Conservation (phyloP, 176 grass and related monocot genomes). For the Metroxylon sagu region DNA sequence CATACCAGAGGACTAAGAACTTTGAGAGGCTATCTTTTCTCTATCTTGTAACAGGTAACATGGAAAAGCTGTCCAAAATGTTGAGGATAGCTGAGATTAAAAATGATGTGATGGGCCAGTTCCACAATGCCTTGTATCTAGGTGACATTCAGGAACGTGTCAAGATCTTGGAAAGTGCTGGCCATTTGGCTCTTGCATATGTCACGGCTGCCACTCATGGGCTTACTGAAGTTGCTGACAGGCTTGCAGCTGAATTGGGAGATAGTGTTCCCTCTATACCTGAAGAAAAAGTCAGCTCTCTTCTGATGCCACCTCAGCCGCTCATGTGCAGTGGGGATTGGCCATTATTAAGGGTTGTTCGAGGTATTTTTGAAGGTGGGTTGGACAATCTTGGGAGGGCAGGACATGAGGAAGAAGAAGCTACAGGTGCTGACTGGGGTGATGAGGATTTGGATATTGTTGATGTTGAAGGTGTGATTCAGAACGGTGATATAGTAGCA, state of each 20-base stretch:
- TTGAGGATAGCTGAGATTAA: slow-evolving; percentile 75
- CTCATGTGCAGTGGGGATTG: slow-evolving; percentile 63
- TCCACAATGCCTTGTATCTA: slow-evolving; percentile 84
- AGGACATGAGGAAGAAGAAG: slow-evolving; percentile 69
- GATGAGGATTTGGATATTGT: slow-evolving; percentile 86
- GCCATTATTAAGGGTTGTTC: slow-evolving; percentile 89
- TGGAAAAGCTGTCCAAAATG: slow-evolving; percentile 81
- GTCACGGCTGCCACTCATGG: slow-evolving; percentile 79
- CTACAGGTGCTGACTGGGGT: slow-evolving; percentile 73
- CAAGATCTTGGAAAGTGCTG: slow-evolving; percentile 80
- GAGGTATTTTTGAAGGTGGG: slow-evolving; percentile 83
- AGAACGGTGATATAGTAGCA: slow-evolving; percentile 50
- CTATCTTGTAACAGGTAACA: slow-evolving; percentile 76
- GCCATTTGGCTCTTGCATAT: slow-evolving; percentile 90
- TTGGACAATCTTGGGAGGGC: slow-evolving; percentile 59
- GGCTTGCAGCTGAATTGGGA: slow-evolving; percentile 72
- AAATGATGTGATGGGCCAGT: slow-evolving; percentile 81
- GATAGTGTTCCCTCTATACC: slow-evolving; percentile 73
- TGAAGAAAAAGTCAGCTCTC: slow-evolving; percentile 49
- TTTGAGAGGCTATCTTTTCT: slow-evolving; percentile 92
- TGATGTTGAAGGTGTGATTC: slow-evolving; percentile 54
- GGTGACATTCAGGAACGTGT: slow-evolving; percentile 75
- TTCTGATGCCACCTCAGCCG: slow-evolving; percentile 69
- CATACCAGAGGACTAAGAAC: slow-evolving; percentile 84
- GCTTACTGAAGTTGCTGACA: slow-evolving; percentile 67